Evolutionary conservation across 208 protist species (phyloP).

Genomic region (Acanthamoeba sp.): DNA sequence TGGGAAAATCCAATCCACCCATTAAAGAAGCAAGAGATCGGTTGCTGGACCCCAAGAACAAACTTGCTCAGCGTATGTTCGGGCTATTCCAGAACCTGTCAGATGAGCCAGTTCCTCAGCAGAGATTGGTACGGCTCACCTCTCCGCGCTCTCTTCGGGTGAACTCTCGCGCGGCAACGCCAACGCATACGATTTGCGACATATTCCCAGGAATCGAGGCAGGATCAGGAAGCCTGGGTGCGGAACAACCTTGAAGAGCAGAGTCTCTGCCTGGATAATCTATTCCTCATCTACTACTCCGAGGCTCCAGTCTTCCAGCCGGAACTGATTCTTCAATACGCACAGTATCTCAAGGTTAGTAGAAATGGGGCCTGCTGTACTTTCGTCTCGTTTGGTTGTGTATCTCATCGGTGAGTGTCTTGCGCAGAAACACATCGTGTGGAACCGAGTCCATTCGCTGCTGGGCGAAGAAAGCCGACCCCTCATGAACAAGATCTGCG

Average conservation of each 20-base stretch:
- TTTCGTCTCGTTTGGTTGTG: too few relatives aligned
- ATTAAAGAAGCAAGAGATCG: neutral
- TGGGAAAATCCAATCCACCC: neutral
- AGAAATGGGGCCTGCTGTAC: neutral
- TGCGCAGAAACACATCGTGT: neutral
- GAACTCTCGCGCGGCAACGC: neutral
- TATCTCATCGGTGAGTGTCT: too few relatives aligned
- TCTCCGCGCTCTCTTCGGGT: neutral
- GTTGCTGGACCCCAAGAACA: neutral
- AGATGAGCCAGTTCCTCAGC: neutral
- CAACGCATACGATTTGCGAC: too few relatives aligned
- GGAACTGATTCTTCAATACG: neutral
- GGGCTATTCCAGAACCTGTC: neutral
- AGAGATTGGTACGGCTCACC: neutral
- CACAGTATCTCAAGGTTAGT: neutral
- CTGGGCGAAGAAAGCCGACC: neutral
- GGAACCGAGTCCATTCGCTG: neutral
- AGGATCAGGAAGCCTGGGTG: constrained; percentile 36
- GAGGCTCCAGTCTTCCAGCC: neutral
- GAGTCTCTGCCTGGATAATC: constrained; percentile 4
- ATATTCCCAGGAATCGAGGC: neutral
- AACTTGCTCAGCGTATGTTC: neutral
- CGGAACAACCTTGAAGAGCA: constrained; percentile 51
- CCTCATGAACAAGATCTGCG: neutral
- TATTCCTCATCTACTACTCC: constrained; percentile 33